Conservation (phyloP, 495 filamentous ascomycete species). For the Aspergillus baeticus region DNA sequence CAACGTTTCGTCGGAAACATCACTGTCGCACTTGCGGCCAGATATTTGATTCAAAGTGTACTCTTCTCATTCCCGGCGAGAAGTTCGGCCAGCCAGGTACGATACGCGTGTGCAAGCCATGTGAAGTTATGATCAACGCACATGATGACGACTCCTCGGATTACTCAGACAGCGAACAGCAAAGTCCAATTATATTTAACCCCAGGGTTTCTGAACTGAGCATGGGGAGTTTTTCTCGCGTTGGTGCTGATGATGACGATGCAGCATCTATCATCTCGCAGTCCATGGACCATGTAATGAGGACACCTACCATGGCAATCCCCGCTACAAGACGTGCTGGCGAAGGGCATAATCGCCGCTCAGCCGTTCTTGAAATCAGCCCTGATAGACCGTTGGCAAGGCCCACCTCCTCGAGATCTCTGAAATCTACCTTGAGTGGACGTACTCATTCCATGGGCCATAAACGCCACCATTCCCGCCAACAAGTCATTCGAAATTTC, state of each 20-base stretch:
- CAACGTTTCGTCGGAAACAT: slow-evolving; percentile 93
- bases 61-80: slow-evolving; percentile 78
- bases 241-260: slow-evolving; percentile 42
- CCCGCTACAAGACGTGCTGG: slow-evolving; percentile 81
- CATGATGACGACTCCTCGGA: slow-evolving; percentile 89
- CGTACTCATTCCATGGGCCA: slow-evolving; percentile 71
- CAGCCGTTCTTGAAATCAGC: slow-evolving; percentile 88
- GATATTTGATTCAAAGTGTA: slow-evolving; percentile 98
- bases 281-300: slow-evolving; percentile 45
- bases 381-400: slow-evolving; percentile 68
- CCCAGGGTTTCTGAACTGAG: slow-evolving; percentile 37
- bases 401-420: slow-evolving; percentile 88
- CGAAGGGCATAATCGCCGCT: slow-evolving; percentile 76
- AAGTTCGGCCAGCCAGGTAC: slow-evolving; percentile 85
- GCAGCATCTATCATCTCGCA: slow-evolving; percentile 45
- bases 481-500: slow-evolving; percentile 65
- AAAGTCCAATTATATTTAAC: slow-evolving; percentile 45
- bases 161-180: slow-evolving; percentile 69
- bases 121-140: slow-evolving; percentile 85
- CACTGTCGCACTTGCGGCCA: slow-evolving; percentile 92
- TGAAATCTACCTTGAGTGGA: slow-evolving; percentile 68
- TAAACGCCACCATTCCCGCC: slow-evolving; percentile 81
- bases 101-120: slow-evolving; percentile 92
- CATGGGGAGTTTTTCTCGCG: slow-evolving; percentile 25
- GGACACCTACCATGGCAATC: slow-evolving; percentile 74